Base-by-base conservation (phyloP, 768 basidiomycete genomes). In the Leccinum boreale region DNA sequence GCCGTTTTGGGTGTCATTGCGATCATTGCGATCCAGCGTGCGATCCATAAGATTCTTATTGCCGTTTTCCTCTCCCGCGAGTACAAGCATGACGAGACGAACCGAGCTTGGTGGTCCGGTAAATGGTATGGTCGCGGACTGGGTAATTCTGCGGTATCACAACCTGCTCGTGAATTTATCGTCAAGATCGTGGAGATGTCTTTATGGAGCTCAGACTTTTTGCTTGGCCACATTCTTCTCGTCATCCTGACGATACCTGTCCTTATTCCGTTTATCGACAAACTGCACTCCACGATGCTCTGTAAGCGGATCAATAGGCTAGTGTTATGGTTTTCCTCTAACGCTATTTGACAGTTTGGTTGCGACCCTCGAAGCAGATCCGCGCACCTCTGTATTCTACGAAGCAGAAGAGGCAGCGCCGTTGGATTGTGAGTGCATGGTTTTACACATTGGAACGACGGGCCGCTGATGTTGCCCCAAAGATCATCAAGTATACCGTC, bases 171-270 rank as follows among this genome's bases (percentile, higher is more conserved):
- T 70, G 97, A 98, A 79, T 97, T 90, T 69, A 84, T 98, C 56
- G 95, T 98, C 77, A 99, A 98, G 81, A 92, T 96, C 58, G 92
- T 98, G 62, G 96, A 98, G 75, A 91, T 98, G 88, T 92, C 92
- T 24, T 77, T 98, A 15, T 98, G 96, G 90, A 89, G 88, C 49
- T 95, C 93, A 7, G 97, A 98, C 77, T 97, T 98, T 79, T 75
- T 98, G 44, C 79, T 93, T 50, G 89, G 80, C 5, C 92, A 93
- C 67, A 75, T 98, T 56, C 81, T 98, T 11, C 77, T 98, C 63
- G 83, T 97, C 71, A 85, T 97, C 66, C 76, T 98, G 73, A 91
- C 93, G 7, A 85, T 86, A 15, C 90, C 92, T 0, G 79, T 89
- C 58, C 71, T 96, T 64, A 86, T 98, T 53, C 97, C 97, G 0